Evolutionary conservation across 192 early-diverging fungal genomes (phyloP), one percentile per base, ranked within the genome.

Genomic region (Backusella westeae): DNA sequence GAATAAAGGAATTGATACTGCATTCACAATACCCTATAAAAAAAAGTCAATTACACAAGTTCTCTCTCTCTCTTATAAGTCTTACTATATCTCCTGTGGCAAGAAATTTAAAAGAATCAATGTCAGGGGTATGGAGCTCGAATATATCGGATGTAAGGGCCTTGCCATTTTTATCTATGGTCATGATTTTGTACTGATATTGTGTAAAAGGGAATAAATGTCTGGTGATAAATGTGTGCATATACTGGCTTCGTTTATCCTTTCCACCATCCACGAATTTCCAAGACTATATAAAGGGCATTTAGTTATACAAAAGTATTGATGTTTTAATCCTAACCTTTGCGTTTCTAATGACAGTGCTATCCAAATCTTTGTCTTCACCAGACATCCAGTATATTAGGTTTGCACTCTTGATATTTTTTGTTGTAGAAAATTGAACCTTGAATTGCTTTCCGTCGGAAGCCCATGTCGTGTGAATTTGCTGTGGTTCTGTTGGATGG

Each of bases 61-160:
- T 17, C 4, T 44, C 3, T 44, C 9, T 38, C 4, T 38, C 0
- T 38, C 2, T 44, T n/a, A 17, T 8, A 44, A 2, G 12, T 4
- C 41, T 71, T 71, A 71, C 69, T 32, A 78, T 49, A 70, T 78
- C 77, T n/a, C 72, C 77, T 39, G 72, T 78, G 10, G 73, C 77
- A 10, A 78, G 41, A 70, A 79, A 79, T 23, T 79, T 69, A 66
- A 74, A 66, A 6, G 73, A 59, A 26, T 59, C 23, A 15, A 29
- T 34, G 19, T 63, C 67, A 69, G 32, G 77, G 52, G 46, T 79
- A 73, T 66, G 73, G 39, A 52, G 39, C 66, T 39, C 26, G 71
- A 39, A 39, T 26, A 44, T 14, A 14, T 41, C 38, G 41, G 36
- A 44, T 21, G 34, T 65, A 75, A 44, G 67, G 38, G 14, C 17